These are phyloP conservation scores for Podaxis sp. DNA, from an alignment of 768 basidiomycete genomes.

Conservation along the genomic window DNA sequence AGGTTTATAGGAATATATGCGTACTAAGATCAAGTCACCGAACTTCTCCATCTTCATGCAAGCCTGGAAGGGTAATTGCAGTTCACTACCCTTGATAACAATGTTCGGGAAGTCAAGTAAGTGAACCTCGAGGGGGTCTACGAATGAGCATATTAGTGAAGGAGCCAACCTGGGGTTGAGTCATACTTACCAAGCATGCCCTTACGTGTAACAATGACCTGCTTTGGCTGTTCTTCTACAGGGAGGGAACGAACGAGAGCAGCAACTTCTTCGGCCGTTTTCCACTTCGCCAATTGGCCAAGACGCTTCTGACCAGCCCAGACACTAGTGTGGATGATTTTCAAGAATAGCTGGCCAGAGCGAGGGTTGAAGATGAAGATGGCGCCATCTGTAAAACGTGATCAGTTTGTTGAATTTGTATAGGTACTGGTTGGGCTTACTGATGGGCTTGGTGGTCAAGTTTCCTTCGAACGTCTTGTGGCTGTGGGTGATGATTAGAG, in stretches of 20 bases:
- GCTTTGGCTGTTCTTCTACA: constrained; percentile 99
- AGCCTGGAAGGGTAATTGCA: constrained; percentile 98
- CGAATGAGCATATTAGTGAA: constrained; percentile 9
- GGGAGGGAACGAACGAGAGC: constrained; percentile 95
- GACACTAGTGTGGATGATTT: constrained; percentile 99
- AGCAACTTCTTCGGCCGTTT: constrained; percentile 99
- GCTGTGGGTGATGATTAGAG: constrained; percentile 32
- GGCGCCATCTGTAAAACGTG: constrained; percentile 63
- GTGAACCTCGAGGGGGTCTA: constrained; percentile 95
- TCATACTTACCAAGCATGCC: constrained; percentile 87
- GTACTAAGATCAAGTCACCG: constrained; percentile 89
- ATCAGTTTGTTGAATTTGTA: constrained; percentile 13
- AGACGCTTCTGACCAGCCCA: constrained; percentile 99
- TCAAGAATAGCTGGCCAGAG: constrained; percentile 96
- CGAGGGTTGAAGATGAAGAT: constrained; percentile 99
- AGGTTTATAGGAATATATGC: constrained; percentile 16
- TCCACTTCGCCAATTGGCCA: constrained; percentile 99
- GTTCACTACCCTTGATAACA: constrained; percentile 98
- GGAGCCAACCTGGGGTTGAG: neutral
- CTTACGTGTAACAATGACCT: constrained; percentile 99
- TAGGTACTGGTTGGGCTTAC: constrained; percentile 37
- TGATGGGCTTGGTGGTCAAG: constrained; percentile 98
- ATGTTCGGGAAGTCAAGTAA: constrained; percentile 99
- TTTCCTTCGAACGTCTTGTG: constrained; percentile 99
- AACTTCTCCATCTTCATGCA: constrained; percentile 99